These are phyloP conservation scores for Leccinum imitatum DNA, from an alignment of 768 basidiomycete species.

Conservation along the genomic window DNA sequence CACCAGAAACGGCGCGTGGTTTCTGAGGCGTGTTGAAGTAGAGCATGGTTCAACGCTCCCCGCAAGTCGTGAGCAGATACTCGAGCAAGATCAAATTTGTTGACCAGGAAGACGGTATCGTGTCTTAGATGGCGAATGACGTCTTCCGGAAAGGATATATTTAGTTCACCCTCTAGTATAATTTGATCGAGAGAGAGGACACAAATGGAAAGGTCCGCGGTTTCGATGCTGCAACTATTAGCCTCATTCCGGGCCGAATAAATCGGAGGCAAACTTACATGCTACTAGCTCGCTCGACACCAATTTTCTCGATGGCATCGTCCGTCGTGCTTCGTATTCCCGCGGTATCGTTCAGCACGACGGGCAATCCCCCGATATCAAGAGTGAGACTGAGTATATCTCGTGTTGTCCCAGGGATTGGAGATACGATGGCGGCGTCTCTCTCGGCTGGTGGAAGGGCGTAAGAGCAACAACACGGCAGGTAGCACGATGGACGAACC, in stretches of 20 bases:
- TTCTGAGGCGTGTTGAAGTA: conserved; percentile 6
- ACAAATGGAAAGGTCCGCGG: conserved; percentile 74
- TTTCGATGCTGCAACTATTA: conserved; percentile 50
- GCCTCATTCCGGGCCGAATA: background rate
- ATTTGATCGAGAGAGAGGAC: conserved; percentile 69
- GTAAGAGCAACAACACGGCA: background rate
- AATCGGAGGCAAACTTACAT: conserved; percentile 47
- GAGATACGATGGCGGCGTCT: conserved; percentile 87
- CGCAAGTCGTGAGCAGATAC: conserved; percentile 7
- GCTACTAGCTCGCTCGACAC: conserved; percentile 68
- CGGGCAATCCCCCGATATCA: conserved; percentile 84
- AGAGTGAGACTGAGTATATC: conserved; percentile 84
- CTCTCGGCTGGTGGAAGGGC: conserved; percentile 59
- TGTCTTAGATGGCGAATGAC: conserved; percentile 50
- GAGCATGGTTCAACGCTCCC: conserved; percentile 19
- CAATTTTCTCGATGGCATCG: conserved; percentile 71
- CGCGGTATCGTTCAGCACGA: conserved; percentile 83
- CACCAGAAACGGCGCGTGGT: conserved; percentile 44
- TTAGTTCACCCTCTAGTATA: conserved; percentile 7
- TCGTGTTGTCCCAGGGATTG: conserved; percentile 85
- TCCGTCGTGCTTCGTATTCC: conserved; percentile 72
- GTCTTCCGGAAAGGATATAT: conserved; percentile 42
- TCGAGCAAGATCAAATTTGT: conserved; percentile 67
- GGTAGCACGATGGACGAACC: conserved; percentile 40
- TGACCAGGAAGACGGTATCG: conserved; percentile 70